Conservation (phyloP, 2,329 filamentous ascomycete genomes). For the Epichloe baconii region DNA sequence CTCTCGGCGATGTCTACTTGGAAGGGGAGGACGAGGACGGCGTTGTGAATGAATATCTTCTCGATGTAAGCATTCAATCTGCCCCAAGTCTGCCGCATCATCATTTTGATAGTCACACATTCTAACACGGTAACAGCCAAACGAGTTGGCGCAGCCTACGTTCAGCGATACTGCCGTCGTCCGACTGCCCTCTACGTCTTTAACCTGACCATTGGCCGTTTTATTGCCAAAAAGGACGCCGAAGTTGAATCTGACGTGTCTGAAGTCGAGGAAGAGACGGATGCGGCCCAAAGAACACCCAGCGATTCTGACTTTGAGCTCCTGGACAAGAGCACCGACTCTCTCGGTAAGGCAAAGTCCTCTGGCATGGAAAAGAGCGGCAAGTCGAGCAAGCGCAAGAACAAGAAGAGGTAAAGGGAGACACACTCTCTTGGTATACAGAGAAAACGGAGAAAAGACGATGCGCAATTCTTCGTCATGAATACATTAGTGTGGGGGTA, state of each 20-base stretch:
- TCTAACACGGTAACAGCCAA: slow-evolving; percentile 40
- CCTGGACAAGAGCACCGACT: slow-evolving; percentile 47
- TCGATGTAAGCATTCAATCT: slow-evolving; percentile 58
- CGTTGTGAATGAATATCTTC: slow-evolving; percentile 65
- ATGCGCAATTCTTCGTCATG: neutral
- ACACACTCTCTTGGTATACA: neutral
- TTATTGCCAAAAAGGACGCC: slow-evolving; percentile 28
- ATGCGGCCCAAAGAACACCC: slow-evolving; percentile 36
- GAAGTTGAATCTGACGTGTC: slow-evolving; percentile 25
- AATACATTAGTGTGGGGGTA: neutral
- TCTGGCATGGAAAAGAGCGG: slow-evolving; percentile 31
- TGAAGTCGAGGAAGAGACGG: slow-evolving; percentile 32
- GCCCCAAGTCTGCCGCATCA: too few relatives aligned
- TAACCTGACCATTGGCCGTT: slow-evolving; percentile 38
- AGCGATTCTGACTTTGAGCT: slow-evolving; percentile 52
- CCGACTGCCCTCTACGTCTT: slow-evolving; percentile 67
- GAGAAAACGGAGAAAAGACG: neutral
- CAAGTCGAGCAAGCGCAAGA: slow-evolving; percentile 8
- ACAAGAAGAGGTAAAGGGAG: slow-evolving; percentile 5
- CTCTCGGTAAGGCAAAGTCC: slow-evolving; percentile 37
- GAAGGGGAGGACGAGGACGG: slow-evolving; percentile 86
- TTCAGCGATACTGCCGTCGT: slow-evolving; percentile 73
- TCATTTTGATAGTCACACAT: neutral
- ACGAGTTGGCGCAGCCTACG: slow-evolving; percentile 67
- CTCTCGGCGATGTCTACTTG: slow-evolving; percentile 83